Percentiles rank a stretch among this genome's conserved stretches.
Evolutionary conservation across 1,284 basidiomycete genomes (phyloP).

Genomic region (Leccinum angustisporum): DNA sequence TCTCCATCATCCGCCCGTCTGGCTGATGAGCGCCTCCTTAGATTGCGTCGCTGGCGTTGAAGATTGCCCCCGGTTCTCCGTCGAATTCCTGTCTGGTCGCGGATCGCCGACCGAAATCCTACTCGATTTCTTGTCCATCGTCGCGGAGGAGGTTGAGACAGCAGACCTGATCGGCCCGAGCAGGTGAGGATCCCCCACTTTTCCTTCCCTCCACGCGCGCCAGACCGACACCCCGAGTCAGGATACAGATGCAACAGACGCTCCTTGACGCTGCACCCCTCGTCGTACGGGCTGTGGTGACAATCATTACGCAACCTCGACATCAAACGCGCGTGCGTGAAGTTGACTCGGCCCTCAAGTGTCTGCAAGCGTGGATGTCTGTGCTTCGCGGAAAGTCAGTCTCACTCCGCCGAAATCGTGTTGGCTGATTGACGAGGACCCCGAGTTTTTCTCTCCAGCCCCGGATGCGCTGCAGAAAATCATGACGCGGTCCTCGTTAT

Average conservation of each 20-base stretch:
- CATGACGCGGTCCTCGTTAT: constrained; percentile 68
- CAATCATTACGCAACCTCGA: constrained; percentile 44
- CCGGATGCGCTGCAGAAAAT: constrained; percentile 46
- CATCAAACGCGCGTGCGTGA: constrained; percentile 38
- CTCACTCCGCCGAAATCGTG: background rate
- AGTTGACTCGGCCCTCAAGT: constrained; percentile 69
- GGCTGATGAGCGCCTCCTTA: constrained; percentile 29
- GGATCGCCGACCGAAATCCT: constrained; percentile 57
- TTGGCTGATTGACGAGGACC: constrained; percentile 10
- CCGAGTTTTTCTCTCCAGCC: no score
- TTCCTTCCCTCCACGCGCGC: constrained; percentile 5
- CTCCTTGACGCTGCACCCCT: constrained; percentile 65
- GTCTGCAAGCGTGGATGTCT: constrained; percentile 79
- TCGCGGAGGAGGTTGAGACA: constrained; percentile 75
- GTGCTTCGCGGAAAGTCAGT: constrained; percentile 66
- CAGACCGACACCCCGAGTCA: constrained; percentile 30
- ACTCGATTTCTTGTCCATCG: constrained; percentile 81
- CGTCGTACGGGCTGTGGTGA: constrained; percentile 65
- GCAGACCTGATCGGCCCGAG: constrained; percentile 74
- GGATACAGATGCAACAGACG: constrained; percentile 61
- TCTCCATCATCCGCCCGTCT: background rate
- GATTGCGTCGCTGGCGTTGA: constrained; percentile 75
- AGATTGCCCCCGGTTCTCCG: constrained; percentile 54
- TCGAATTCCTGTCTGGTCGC: constrained; percentile 53
- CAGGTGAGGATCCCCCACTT: constrained; percentile 52